Base-by-base conservation (phyloP, 2,329 filamentous ascomycete genomes). In the Xylariaceae sp. region DNA sequence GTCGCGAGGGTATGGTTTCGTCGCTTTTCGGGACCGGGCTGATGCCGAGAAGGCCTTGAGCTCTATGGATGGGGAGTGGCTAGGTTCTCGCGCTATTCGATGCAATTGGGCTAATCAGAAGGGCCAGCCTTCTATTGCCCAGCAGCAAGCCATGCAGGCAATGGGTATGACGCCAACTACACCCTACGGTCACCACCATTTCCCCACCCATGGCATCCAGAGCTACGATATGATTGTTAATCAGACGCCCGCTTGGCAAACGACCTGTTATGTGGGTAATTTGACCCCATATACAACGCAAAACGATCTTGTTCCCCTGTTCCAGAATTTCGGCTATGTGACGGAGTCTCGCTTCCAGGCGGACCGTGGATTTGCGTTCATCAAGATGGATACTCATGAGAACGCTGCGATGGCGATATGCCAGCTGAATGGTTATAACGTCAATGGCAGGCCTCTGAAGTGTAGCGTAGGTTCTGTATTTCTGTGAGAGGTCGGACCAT, bases 81-180 rank as follows among this genome's bases (percentile, higher is more conserved):
- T 99, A 45, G 94, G 94, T 49, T 97, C 94, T 66, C 90, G 94
- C 61, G 94, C 94, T 33, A 99, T 99, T 70, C 92, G 94, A 65
- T 97, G 93, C 83, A 99, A 99, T 81, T 99, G 94, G 94, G 94
- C 94, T 57, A 99, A 99, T 78, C 94, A 99, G 72, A 99, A 99
- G 81, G 94, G 94, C n/a, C 94, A 99, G 70, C 94, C 94, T 51
- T 97, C 94, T 2, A 97, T 97, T 73, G 92, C 92, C 42, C 93
- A 99, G 77, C 94, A 97, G 76, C 91, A 96, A 75, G 91, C 92
- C 30, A 94, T 99, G 91, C 88, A 88, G 58, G 89, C 92, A 54
- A 96, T 97, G 91, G 94, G 94, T 70, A 92, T 99, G 88, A 96
- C 93, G 21, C 94, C 94, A 4, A 96, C 93, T 24, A 97, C 92